Conservation (phyloP, 2,329 filamentous ascomycete species). For the Colletotrichum orchidophilum region DNA sequence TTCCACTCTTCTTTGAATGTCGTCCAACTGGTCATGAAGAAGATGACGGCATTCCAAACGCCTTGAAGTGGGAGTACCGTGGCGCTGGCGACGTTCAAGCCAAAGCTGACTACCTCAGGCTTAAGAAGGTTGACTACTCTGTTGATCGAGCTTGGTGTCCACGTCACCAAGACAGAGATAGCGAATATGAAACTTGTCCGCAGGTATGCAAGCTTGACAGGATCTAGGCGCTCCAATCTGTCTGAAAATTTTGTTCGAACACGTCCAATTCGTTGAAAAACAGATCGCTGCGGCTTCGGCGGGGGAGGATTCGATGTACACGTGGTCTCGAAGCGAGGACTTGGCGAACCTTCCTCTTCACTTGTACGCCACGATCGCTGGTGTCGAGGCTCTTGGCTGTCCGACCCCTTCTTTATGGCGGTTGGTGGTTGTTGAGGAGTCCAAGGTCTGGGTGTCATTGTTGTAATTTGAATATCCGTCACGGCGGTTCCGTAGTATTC, state of each 20-base stretch:
- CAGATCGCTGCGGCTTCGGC: slow-evolving; percentile 14
- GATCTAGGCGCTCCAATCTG: slow-evolving; percentile 57
- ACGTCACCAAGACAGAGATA: slow-evolving; percentile 68
- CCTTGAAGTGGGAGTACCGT: slow-evolving; percentile 82
- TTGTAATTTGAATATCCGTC: slow-evolving; percentile 60
- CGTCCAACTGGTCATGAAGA: slow-evolving; percentile 70
- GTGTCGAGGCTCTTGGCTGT: slow-evolving; percentile 14
- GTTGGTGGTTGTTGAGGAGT: slow-evolving; percentile 31
- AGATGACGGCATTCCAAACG: slow-evolving; percentile 83
- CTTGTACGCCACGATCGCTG: slow-evolving; percentile 29
- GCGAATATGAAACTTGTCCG: slow-evolving; percentile 70
- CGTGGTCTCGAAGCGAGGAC: slow-evolving; percentile 39
- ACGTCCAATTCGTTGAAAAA: slow-evolving; percentile 29
- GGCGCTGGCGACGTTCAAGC: slow-evolving; percentile 74
- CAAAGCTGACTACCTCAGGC: slow-evolving; percentile 64
- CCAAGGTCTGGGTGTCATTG: slow-evolving; percentile 30
- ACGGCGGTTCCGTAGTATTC: slow-evolving; percentile 60
- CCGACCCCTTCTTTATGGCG: not conserved
- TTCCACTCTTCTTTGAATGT: slow-evolving; percentile 48
- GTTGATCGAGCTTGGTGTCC: slow-evolving; percentile 77
- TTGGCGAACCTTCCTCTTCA: slow-evolving; percentile 13
- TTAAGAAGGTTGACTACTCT: slow-evolving; percentile 74
- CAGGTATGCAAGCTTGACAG: slow-evolving; percentile 68
- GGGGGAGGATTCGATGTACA: slow-evolving; percentile 37
- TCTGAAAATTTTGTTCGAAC: slow-evolving; percentile 21